A percentile compares a stretch with the other conserved stretches of the same genome.
phyloP scores from a whole-genome alignment of 139 green algal species.

The Gonium pectorale region DNA sequence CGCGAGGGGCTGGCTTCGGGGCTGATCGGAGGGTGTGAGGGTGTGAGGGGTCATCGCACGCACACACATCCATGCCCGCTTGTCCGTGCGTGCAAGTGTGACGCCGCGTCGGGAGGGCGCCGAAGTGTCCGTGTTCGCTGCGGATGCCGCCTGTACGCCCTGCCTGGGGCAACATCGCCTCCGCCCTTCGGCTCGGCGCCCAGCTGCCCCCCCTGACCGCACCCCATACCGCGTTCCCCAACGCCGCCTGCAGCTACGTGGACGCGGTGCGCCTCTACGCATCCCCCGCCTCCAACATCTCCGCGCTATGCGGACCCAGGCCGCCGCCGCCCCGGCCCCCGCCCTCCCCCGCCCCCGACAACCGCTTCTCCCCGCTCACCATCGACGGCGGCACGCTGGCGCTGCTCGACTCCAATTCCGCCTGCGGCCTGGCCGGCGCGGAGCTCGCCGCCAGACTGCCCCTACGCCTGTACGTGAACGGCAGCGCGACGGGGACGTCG shows the following conservation, averaged over 20 bases:
- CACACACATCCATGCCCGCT: too few species aligned
- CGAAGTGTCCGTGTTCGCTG: too few species aligned
- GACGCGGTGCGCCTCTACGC: constrained; percentile 12
- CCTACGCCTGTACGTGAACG: constrained; percentile 16
- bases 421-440: constrained; percentile 8
- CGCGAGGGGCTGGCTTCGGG: too few species aligned
- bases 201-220: not conserved
- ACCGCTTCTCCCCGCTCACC: constrained; percentile 29
- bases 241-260: constrained; percentile 36
- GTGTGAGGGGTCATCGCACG: too few species aligned
- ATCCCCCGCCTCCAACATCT: not conserved
- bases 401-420: constrained; percentile 5
- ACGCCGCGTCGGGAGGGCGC: too few species aligned
- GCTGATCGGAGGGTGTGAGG: too few species aligned
- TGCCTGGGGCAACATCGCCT: too few species aligned
- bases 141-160: too few species aligned
- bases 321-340: constrained; percentile 7
- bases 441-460: not conserved
- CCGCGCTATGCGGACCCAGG: not conserved
- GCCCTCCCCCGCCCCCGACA: constrained; percentile 1
- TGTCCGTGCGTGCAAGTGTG: too few species aligned
- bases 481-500: not conserved
- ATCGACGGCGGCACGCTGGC: constrained; percentile 18
- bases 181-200: too few species aligned
- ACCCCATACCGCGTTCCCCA: too few species aligned